phyloP scores from a whole-genome alignment of 2,329 filamentous ascomycete genomes.

The Orbilia blumenaviensis region DNA sequence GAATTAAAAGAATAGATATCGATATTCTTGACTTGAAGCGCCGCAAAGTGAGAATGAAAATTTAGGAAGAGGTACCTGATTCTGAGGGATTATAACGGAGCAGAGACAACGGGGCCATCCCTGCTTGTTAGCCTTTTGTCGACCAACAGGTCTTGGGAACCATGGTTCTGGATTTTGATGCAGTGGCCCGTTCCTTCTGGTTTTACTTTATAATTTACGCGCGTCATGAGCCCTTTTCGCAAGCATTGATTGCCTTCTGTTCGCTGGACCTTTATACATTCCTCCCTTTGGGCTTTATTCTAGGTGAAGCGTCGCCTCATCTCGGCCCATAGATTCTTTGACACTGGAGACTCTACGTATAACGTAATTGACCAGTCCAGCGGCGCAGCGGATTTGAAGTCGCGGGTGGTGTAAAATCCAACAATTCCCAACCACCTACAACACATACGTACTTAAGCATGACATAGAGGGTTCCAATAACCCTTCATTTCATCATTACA shows the following conservation, averaged over 20 bases:
- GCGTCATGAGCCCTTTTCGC: background rate
- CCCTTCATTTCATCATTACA: background rate
- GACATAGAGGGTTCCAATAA: background rate
- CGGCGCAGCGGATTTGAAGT: background rate
- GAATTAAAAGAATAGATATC: background rate
- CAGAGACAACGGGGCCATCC: background rate
- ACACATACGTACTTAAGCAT: background rate
- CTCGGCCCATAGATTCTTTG: too few species aligned
- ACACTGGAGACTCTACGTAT: too few species aligned
- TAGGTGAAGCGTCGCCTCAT: background rate
- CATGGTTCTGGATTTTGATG: background rate
- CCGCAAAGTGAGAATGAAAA: too few species aligned
- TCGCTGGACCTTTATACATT: background rate
- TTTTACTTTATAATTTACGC: background rate
- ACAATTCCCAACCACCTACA: constrained; percentile 22
- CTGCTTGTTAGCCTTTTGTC: background rate
- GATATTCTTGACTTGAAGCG: background rate
- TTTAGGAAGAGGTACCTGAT: background rate
- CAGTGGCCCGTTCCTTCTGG: background rate
- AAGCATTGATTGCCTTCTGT: background rate
- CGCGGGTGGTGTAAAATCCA: constrained; percentile 15
- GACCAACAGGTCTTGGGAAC: constrained; percentile 8
- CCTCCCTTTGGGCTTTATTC: background rate
- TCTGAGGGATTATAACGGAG: background rate
- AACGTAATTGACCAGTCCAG: too few species aligned